These are phyloP conservation scores for Gymnopilus dilepis DNA, from an alignment of 768 basidiomycete species.

Conservation along the genomic window DNA sequence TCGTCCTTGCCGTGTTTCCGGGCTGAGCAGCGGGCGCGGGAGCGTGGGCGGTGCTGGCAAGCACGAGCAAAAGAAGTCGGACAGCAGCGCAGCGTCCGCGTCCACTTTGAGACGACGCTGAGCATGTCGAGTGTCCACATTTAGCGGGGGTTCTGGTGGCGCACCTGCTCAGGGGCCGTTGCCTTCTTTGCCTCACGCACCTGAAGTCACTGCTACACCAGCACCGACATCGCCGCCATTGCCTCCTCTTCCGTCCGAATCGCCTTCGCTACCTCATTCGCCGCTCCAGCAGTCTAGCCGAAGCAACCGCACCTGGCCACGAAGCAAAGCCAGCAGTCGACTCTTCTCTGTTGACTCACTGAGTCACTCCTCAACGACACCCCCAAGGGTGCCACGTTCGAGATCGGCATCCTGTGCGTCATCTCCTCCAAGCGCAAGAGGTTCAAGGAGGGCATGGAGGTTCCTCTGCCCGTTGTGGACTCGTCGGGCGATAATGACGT, in stretches of 20 bases:
- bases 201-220: background rate
- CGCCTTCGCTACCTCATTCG: background rate
- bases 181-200: too few species aligned
- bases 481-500: too few species aligned
- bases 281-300: background rate
- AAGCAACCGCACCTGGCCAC: background rate
- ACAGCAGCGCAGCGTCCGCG: constrained; percentile 49
- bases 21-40: too few species aligned
- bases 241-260: background rate
- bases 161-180: too few species aligned
- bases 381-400: constrained; percentile 73
- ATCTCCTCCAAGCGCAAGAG: constrained; percentile 82
- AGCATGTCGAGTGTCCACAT: constrained; percentile 28
- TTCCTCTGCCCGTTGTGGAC: constrained; percentile 63
- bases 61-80: constrained; percentile 52
- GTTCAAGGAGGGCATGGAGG: constrained; percentile 90
- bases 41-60: too few species aligned
- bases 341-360: constrained; percentile 22
- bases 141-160: too few species aligned
- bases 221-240: constrained; percentile 15
- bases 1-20: constrained; percentile 10
- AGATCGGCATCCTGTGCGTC: constrained; percentile 90
- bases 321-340: background rate
- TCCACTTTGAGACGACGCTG: constrained; percentile 56
- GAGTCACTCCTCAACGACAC: constrained; percentile 18